phyloP scores from a whole-genome alignment of 164 flowering plant species.

The Umbellularia californica region DNA sequence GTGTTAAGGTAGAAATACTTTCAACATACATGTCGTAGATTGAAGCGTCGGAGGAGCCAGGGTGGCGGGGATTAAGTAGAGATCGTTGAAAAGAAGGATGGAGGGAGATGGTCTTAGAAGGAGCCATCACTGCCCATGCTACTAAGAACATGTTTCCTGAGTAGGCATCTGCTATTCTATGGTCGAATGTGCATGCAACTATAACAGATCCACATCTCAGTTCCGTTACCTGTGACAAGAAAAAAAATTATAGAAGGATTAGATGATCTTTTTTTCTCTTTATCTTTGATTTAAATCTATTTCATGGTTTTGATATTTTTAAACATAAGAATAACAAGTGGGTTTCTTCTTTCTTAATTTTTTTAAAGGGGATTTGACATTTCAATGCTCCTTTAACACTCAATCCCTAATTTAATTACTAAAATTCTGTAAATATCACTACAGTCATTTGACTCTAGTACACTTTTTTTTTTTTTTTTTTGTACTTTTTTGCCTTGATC shows the following conservation, averaged over 20 bases:
- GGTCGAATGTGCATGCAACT: constrained; percentile 49
- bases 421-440: too few relatives aligned
- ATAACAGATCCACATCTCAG: constrained; percentile 50
- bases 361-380: too few relatives aligned
- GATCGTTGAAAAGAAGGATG: constrained; percentile 14
- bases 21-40: constrained; percentile 5
- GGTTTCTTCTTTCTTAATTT: too few relatives aligned
- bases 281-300: not conserved
- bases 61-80: constrained; percentile 13
- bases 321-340: not conserved
- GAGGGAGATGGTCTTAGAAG: constrained; percentile 10
- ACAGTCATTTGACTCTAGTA: too few relatives aligned
- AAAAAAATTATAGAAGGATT: too few relatives aligned
- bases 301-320: not conserved
- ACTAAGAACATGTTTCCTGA: constrained; percentile 47
- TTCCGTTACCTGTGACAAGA: constrained; percentile 24
- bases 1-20: too few relatives aligned
- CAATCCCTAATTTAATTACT: too few relatives aligned
- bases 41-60: constrained; percentile 1
- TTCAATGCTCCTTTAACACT: too few relatives aligned
- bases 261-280: too few relatives aligned
- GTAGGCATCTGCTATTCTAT: constrained; percentile 55
- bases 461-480: too few relatives aligned
- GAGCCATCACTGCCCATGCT: constrained; percentile 41
- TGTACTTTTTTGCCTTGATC: too few relatives aligned